Conservation (phyloP, 2,329 filamentous ascomycete species). For the Aspergillus hortae region DNA sequence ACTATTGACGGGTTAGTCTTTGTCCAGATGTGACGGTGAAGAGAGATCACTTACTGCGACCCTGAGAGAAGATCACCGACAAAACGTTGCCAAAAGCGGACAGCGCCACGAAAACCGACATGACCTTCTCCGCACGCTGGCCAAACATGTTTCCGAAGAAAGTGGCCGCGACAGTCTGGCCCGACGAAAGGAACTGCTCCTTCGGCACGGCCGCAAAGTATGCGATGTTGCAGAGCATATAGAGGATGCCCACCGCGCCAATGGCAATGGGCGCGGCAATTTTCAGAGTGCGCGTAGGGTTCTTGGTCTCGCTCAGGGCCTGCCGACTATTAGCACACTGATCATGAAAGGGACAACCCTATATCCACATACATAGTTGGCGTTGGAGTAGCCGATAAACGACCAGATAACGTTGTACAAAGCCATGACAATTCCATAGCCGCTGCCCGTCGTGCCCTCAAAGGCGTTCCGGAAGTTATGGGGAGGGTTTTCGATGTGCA, state of each 20-base stretch:
- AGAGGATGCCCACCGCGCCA: constrained; percentile 51
- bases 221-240: constrained; percentile 57
- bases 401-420: constrained; percentile 61
- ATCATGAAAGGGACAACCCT: not conserved
- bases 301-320: constrained; percentile 53
- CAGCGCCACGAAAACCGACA: constrained; percentile 60
- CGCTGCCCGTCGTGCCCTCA: constrained; percentile 33
- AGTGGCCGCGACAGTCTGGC: constrained; percentile 53
- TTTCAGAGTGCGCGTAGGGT: constrained; percentile 57
- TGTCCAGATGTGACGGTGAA: not conserved
- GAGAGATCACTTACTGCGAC: constrained; percentile 29
- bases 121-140: constrained; percentile 49
- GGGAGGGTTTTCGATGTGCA: constrained; percentile 31
- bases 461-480: constrained; percentile 39
- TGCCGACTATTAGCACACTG: constrained; percentile 20
- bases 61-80: constrained; percentile 52
- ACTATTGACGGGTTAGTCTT: constrained; percentile 20
- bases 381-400: constrained; percentile 59
- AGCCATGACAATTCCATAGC: constrained; percentile 54
- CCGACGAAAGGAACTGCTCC: constrained; percentile 52
- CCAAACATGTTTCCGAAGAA: constrained; percentile 63
- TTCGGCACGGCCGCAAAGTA: constrained; percentile 59
- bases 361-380: constrained; percentile 52
- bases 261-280: constrained; percentile 56
- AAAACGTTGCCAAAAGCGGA: constrained; percentile 61